These are phyloP conservation scores for Xanthoparmelia taractica DNA, from an alignment of 495 filamentous ascomycete species.

Conservation along the genomic window DNA sequence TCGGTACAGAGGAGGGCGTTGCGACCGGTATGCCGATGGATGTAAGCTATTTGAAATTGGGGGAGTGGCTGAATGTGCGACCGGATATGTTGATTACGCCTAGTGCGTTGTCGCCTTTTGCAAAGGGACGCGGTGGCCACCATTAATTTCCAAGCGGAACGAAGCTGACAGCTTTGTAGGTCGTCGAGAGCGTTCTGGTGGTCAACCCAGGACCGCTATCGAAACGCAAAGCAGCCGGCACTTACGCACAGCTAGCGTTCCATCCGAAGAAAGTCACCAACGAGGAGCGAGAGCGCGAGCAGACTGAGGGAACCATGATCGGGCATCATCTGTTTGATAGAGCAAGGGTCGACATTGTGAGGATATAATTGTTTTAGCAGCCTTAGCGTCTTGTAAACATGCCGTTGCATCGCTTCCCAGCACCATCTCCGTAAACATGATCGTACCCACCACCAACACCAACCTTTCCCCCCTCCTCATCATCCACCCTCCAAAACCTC, in stretches of 20 bases:
- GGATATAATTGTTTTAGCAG: slow-evolving; percentile 46
- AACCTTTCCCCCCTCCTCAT: no score
- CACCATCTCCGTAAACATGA: background rate
- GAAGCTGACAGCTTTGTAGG: slow-evolving; percentile 39
- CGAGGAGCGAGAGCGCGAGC: slow-evolving; percentile 41
- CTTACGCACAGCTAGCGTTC: slow-evolving; percentile 69
- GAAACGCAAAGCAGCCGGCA: slow-evolving; percentile 70
- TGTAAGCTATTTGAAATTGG: slow-evolving; percentile 75
- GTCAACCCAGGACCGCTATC: slow-evolving; percentile 86
- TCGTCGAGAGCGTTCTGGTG: slow-evolving; percentile 74
- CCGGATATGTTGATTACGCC: slow-evolving; percentile 84
- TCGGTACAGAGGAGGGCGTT: slow-evolving; percentile 46
- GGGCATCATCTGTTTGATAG: slow-evolving; percentile 71
- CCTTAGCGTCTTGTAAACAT: background rate
- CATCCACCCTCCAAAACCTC: background rate
- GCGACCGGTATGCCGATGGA: slow-evolving; percentile 72
- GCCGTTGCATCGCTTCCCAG: background rate
- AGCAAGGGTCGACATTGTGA: slow-evolving; percentile 74
- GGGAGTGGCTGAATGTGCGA: slow-evolving; percentile 75
- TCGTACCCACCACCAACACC: no score
- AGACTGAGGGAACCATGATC: slow-evolving; percentile 44
- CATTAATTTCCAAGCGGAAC: background rate
- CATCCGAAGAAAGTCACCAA: slow-evolving; percentile 53
- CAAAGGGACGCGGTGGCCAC: slow-evolving; percentile 54
- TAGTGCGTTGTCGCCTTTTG: slow-evolving; percentile 75